Base-by-base conservation (phyloP, 2,329 filamentous ascomycete species). In the Macrophomina tecta region DNA sequence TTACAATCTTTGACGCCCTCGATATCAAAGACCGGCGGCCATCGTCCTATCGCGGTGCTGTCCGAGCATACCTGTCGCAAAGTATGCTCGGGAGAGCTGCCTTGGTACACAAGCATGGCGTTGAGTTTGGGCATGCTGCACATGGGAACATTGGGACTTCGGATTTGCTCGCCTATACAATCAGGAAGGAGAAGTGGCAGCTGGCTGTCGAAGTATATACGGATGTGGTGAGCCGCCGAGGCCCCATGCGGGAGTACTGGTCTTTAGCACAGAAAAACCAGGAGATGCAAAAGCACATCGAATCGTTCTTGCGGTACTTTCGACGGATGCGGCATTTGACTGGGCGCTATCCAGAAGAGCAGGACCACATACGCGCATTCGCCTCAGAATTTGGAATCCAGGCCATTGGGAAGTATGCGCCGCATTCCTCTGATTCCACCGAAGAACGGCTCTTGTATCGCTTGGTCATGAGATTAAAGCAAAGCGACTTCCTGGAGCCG, bases 1-100 rank as follows among this genome's bases (percentile, higher is more conserved):
- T 61, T 34, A 12, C 76, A n/a, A 68, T 87, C 8, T 87, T 87
- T 70, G 72, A 81, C 36, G 67, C 69, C 3, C 78, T 86, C 32
- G 72, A 77, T 3, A 30, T 68, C 1, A 64, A 76, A 8, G 65
- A 77, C 45, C 81, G 83, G 32, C 78, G 75, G 2, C 70, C 75
- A 7, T 74, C 76, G 4, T 80, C 83, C 63, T 87, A 86, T 71
- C 72, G 78, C 62, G 72, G 77, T 48, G 78, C 81, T 32, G 78
- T 83, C 28, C 75, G 76, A 51, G 80, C 84, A 28, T 79, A 82
- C 67, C 69, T 86, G 32, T 73, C 70, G n/a, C 73, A 82, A 16
- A 73, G 77, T 23, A 74, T 80, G 67, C 67, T 79, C 14, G 76
- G 77, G 2, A 70, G 72, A 4, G 77, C 82, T 11, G 74, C 79